Conservation (phyloP, 1,284 basidiomycete genomes). For the Rugosomyces carneus region DNA sequence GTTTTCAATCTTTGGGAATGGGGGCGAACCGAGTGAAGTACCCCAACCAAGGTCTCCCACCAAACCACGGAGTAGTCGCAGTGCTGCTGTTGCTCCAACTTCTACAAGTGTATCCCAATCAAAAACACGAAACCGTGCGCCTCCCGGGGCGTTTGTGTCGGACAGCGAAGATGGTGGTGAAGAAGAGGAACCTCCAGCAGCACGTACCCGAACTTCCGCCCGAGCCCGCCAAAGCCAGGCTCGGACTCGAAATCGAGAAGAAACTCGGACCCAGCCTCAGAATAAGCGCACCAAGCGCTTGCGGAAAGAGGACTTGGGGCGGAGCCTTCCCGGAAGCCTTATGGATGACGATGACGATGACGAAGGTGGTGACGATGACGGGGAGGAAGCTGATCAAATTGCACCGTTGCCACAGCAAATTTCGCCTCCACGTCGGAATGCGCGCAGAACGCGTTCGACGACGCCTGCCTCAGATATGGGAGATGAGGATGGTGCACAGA, state of each 20-base stretch:
- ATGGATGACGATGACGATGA: conserved; percentile 41
- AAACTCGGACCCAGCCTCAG: conserved; percentile 2
- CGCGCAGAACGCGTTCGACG: conserved; percentile 24
- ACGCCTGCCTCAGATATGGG: conserved; percentile 24
- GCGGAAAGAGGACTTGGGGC: conserved; percentile 24
- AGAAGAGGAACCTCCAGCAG: conserved; percentile 4
- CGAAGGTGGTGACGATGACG: conserved; percentile 22
- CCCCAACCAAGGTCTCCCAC: background rate
- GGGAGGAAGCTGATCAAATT: conserved; percentile 41
- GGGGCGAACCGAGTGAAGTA: background rate
- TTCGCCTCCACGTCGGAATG: conserved; percentile 19
- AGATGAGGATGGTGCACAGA: conserved; percentile 25
- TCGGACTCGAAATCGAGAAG: background rate
- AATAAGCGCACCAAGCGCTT: conserved; percentile 13
- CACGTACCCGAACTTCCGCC: conserved; percentile 8
- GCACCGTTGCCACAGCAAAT: conserved; percentile 41
- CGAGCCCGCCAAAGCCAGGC: background rate
- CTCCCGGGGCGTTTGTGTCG: conserved; percentile 35
- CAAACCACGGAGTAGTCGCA: background rate
- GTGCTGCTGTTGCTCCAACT: conserved; percentile 1
- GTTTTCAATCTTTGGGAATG: background rate
- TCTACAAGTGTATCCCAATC: conserved; percentile 4
- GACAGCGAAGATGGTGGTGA: conserved; percentile 24
- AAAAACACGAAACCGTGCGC: conserved; percentile 16
- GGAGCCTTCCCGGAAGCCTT: conserved; percentile 51